These are phyloP conservation scores for Aegle marmelos DNA, from an alignment of 345 rosid genomes.

Conservation along the genomic window DNA sequence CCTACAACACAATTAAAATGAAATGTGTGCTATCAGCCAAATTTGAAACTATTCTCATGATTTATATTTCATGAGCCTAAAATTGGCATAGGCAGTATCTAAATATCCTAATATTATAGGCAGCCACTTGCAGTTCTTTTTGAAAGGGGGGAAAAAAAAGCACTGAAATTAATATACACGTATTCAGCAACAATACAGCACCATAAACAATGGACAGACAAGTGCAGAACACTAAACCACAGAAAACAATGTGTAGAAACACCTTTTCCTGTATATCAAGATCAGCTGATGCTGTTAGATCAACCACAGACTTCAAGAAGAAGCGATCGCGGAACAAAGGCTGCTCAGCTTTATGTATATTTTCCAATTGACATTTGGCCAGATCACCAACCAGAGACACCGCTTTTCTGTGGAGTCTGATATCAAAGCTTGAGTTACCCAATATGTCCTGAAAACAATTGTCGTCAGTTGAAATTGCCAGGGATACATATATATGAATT, in stretches of 20 bases:
- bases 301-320: conserved; percentile 78
- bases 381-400: conserved; percentile 75
- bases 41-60: not conserved
- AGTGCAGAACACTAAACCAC: not conserved
- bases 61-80: not conserved
- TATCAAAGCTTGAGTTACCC: conserved; percentile 53
- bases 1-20: conserved; percentile 39
- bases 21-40: not conserved
- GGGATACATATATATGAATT: not conserved
- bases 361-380: conserved; percentile 57
- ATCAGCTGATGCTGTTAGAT: conserved; percentile 54
- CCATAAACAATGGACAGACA: not conserved
- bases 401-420: conserved; percentile 72
- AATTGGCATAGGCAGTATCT: not conserved
- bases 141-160: too few species aligned
- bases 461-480: conserved; percentile 10
- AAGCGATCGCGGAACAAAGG: conserved; percentile 50
- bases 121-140: too few species aligned
- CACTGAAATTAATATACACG: not conserved
- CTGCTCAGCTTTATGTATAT: conserved; percentile 38
- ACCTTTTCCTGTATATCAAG: conserved; percentile 97
- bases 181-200: not conserved
- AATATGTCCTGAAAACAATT: conserved; percentile 52
- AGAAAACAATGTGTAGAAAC: conserved; percentile 6
- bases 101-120: not conserved